A percentile compares a stretch with the other conserved stretches of the same genome.
Evolutionary conservation across 768 basidiomycete genomes (phyloP).

Genomic region (Phaffia australis): DNA sequence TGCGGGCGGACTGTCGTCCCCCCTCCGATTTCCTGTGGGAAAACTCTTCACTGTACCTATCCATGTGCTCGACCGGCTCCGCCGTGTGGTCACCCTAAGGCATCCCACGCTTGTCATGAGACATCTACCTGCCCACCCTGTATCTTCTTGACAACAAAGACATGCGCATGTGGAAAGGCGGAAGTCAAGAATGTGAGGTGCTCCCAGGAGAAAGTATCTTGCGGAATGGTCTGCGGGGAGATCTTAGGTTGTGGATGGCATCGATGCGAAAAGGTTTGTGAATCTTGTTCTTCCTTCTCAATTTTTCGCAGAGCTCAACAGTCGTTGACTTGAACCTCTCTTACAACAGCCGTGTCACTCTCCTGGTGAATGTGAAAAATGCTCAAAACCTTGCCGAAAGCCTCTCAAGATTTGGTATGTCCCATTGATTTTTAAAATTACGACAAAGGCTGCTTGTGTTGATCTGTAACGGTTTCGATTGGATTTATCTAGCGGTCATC

Average conservation of each 20-base stretch:
- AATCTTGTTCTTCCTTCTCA: not conserved
- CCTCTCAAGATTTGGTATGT: slow-evolving; percentile 68
- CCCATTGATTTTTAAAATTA: slow-evolving; percentile 1
- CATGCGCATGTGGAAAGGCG: slow-evolving; percentile 78
- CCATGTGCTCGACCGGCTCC: slow-evolving; percentile 64
- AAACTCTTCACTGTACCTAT: slow-evolving; percentile 57
- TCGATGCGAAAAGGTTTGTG: slow-evolving; percentile 53
- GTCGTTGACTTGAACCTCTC: not conserved
- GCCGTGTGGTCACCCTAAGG: slow-evolving; percentile 69
- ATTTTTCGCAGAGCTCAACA: not conserved
- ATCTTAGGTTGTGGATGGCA: slow-evolving; percentile 79
- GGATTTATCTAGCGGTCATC: slow-evolving; percentile 44
- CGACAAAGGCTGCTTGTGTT: not conserved
- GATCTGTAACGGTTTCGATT: not conserved
- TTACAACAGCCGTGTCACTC: slow-evolving; percentile 52
- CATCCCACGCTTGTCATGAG: slow-evolving; percentile 74
- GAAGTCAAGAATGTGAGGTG: slow-evolving; percentile 67
- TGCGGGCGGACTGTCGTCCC: slow-evolving; percentile 80
- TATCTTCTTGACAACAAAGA: slow-evolving; percentile 62
- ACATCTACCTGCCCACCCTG: slow-evolving; percentile 74
- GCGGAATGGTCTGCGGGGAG: slow-evolving; percentile 72
- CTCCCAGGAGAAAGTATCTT: slow-evolving; percentile 69
- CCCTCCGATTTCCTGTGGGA: slow-evolving; percentile 69
- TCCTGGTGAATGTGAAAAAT: slow-evolving; percentile 62
- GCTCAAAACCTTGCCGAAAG: slow-evolving; percentile 72